Conservation (phyloP, 805 yeast species). For the Lipomyces starkeyi region DNA sequence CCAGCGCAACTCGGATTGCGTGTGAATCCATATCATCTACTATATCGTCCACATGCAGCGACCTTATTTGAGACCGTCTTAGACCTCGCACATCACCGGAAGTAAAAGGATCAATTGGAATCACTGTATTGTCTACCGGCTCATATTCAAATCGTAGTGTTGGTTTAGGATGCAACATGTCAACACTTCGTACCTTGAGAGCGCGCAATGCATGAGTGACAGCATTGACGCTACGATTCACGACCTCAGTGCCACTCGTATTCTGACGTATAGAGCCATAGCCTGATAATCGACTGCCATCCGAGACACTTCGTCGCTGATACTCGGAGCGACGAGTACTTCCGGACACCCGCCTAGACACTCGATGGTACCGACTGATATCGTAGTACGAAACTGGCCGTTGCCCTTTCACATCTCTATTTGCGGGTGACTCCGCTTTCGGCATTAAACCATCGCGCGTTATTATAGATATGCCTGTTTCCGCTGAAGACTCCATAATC, state of each 20-base stretch:
- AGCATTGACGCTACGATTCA: background rate
- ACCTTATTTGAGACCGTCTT: slow-evolving; percentile 3
- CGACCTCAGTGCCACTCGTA: background rate
- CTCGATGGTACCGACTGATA: background rate
- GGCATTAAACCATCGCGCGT: background rate
- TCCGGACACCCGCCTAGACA: background rate
- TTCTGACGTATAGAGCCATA: background rate
- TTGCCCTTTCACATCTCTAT: background rate
- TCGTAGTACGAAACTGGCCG: background rate
- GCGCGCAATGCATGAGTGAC: slow-evolving; percentile 24
- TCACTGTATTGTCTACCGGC: slow-evolving; percentile 14
- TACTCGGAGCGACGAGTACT: background rate
- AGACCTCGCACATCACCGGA: background rate
- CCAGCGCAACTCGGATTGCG: slow-evolving; percentile 21
- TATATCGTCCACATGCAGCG: background rate
- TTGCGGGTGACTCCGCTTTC: background rate
- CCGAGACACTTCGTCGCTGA: background rate
- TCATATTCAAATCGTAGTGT: slow-evolving; percentile 27
- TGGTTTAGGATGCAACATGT: slow-evolving; percentile 25
- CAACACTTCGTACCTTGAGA: slow-evolving; percentile 23
- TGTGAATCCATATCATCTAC: slow-evolving; percentile 13
- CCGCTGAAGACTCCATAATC: background rate
- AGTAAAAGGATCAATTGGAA: slow-evolving; percentile 15
- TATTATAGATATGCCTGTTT: background rate
- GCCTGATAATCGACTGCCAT: background rate